Evolutionary conservation across 1,284 basidiomycete genomes (phyloP).

Genomic region (Anthracocystis panici-leucophaei): DNA sequence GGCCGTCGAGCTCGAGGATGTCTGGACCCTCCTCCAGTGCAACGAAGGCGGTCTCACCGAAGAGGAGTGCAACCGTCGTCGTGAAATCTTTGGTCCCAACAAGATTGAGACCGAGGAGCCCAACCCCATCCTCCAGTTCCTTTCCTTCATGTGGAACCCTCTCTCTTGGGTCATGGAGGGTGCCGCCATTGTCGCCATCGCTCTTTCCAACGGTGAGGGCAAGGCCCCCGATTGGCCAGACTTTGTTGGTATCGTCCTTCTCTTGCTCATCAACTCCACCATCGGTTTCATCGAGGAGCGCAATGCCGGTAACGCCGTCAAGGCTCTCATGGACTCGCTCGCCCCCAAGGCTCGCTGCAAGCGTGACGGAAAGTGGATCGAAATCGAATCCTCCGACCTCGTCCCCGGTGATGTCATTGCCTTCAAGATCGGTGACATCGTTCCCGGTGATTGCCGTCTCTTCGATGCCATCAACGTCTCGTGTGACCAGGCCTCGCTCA

Average conservation of each 20-base stretch:
- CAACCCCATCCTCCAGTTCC: conserved; percentile 75
- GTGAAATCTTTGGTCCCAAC: conserved; percentile 96
- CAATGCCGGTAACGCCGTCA: conserved; percentile 97
- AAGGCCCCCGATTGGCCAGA: conserved; percentile 94
- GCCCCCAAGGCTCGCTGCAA: conserved; percentile 87
- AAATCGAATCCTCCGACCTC: conserved; percentile 80
- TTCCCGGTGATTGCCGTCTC: conserved; percentile 84
- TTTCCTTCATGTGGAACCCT: conserved; percentile 65
- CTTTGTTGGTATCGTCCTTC: conserved; percentile 94
- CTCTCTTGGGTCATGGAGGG: conserved; percentile 95
- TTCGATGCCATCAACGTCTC: conserved; percentile 80
- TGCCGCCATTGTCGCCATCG: conserved; percentile 95
- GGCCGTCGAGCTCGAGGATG: conserved; percentile 94
- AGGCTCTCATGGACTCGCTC: conserved; percentile 98
- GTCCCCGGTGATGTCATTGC: conserved; percentile 93
- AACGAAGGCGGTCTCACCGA: conserved; percentile 80
- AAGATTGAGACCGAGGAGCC: conserved; percentile 80
- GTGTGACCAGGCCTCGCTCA: conserved; percentile 94
- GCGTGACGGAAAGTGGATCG: conserved; percentile 74
- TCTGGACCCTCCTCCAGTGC: conserved; percentile 94
- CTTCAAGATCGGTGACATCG: conserved; percentile 88
- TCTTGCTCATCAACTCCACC: conserved; percentile 92
- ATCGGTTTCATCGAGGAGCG: conserved; percentile 99
- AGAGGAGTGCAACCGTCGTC: conserved; percentile 84
- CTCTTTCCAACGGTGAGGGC: conserved; percentile 89